These are phyloP conservation scores for Cadophora sp. DNA, from an alignment of 2,329 filamentous ascomycete species.

Conservation along the genomic window DNA sequence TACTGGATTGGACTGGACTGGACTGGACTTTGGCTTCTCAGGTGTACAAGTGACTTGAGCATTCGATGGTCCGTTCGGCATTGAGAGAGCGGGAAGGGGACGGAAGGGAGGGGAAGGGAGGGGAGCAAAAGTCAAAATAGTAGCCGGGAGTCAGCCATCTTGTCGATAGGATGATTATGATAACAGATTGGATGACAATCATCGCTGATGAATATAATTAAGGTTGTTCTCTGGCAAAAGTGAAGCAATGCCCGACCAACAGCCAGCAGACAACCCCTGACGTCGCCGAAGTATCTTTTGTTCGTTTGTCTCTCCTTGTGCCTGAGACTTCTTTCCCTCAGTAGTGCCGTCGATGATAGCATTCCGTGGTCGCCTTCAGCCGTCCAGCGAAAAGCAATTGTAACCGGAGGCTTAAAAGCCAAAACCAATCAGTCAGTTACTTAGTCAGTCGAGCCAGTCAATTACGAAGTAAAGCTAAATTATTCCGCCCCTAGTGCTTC, in stretches of 20 bases:
- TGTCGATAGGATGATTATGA: not conserved
- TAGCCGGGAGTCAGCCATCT: not conserved
- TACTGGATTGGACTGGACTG: not conserved
- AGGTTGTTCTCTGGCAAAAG: not conserved
- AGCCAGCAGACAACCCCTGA: not conserved
- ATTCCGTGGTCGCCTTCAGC: not conserved
- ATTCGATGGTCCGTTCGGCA: slow-evolving; percentile 4
- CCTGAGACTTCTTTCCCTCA: slow-evolving; percentile 7
- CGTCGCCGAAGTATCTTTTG: not conserved
- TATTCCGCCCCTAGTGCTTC: not conserved
- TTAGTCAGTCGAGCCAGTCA: not conserved
- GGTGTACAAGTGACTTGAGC: not conserved
- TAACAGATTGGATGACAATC: not conserved
- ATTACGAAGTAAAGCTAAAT: too few relatives aligned
- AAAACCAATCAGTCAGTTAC: not conserved
- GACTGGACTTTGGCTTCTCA: too few relatives aligned
- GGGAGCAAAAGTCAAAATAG: slow-evolving; percentile 1
- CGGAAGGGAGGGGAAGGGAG: not conserved
- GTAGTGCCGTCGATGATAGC: not conserved
- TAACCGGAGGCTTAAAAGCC: not conserved
- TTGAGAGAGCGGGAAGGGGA: not conserved
- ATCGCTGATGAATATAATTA: not conserved
- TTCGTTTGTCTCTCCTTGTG: slow-evolving; percentile 9
- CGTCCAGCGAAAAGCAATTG: not conserved
- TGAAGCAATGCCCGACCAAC: not conserved